A percentile compares a stretch with the other conserved stretches of the same genome.
Conservation (phyloP, 2,329 filamentous ascomycete species). For the Fusarium sp. region DNA sequence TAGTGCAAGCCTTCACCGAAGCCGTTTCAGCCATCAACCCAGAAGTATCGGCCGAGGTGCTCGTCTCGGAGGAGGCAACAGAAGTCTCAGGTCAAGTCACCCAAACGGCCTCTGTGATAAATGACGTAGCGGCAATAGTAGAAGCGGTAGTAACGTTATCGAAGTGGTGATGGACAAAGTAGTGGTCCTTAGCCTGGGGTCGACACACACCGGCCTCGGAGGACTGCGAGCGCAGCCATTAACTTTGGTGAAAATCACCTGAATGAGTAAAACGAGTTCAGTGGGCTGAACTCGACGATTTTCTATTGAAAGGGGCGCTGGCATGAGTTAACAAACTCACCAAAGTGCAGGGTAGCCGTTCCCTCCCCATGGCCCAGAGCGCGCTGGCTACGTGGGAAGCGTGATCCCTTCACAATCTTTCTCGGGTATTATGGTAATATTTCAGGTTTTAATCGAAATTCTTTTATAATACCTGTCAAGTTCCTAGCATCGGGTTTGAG, state of each 20-base stretch:
- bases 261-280: background rate
- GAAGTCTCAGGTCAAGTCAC: background rate
- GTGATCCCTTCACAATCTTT: background rate
- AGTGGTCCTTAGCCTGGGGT: background rate
- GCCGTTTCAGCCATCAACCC: background rate
- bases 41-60: background rate
- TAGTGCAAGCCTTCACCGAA: background rate
- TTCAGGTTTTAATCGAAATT: background rate
- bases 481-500: background rate
- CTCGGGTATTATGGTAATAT: background rate
- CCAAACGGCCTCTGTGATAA: background rate
- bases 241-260: no score
- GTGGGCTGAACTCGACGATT: background rate
- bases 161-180: background rate
- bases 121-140: background rate
- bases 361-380: background rate
- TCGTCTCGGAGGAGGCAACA: background rate
- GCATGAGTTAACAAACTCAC: background rate
- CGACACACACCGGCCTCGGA: background rate
- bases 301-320: background rate
- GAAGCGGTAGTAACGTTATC: no score
- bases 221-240: background rate
- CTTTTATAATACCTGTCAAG: no score
- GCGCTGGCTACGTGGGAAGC: background rate
- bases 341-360: background rate